Conservation (phyloP, 1,284 basidiomycete species). For the Fistulinella cinereoalba region DNA sequence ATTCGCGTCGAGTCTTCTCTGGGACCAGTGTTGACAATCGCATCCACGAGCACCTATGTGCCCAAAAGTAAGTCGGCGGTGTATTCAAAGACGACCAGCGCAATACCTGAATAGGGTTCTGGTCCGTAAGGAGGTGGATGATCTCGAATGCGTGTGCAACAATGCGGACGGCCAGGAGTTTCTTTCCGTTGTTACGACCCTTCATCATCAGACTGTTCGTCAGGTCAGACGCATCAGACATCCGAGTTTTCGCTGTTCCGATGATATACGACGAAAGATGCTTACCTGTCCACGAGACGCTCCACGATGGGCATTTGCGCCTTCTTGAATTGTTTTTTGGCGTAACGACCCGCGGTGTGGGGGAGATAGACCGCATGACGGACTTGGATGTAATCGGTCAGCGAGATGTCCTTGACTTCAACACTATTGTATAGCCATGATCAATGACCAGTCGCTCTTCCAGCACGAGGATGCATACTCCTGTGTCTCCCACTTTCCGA, state of each 20-base stretch:
- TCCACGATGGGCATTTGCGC: slow-evolving; percentile 99
- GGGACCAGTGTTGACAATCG: slow-evolving; percentile 99
- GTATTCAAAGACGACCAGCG: background rate
- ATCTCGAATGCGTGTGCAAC: slow-evolving; percentile 99
- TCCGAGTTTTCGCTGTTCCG: too few species aligned
- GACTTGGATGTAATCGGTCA: slow-evolving; percentile 99
- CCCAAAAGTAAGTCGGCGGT: too few species aligned
- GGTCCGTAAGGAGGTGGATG: slow-evolving; percentile 99
- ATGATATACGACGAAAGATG: background rate
- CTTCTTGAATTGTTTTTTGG: slow-evolving; percentile 99
- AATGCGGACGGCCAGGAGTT: slow-evolving; percentile 98
- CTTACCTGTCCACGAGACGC: slow-evolving; percentile 95
- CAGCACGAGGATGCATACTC: slow-evolving; percentile 60
- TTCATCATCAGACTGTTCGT: slow-evolving; percentile 95
- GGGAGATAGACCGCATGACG: slow-evolving; percentile 97
- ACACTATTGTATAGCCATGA: slow-evolving; percentile 59
- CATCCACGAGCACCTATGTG: slow-evolving; percentile 84
- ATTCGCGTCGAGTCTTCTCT: slow-evolving; percentile 99
- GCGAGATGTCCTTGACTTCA: slow-evolving; percentile 98
- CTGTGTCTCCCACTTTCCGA: slow-evolving; percentile 95
- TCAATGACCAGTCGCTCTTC: slow-evolving; percentile 10
- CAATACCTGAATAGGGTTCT: slow-evolving; percentile 96
- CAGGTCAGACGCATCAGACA: slow-evolving; percentile 6
- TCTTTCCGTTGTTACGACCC: slow-evolving; percentile 99
- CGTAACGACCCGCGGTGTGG: slow-evolving; percentile 98